phyloP scores from a whole-genome alignment of 139 green algal species.

The Coelastrella sp. region DNA sequence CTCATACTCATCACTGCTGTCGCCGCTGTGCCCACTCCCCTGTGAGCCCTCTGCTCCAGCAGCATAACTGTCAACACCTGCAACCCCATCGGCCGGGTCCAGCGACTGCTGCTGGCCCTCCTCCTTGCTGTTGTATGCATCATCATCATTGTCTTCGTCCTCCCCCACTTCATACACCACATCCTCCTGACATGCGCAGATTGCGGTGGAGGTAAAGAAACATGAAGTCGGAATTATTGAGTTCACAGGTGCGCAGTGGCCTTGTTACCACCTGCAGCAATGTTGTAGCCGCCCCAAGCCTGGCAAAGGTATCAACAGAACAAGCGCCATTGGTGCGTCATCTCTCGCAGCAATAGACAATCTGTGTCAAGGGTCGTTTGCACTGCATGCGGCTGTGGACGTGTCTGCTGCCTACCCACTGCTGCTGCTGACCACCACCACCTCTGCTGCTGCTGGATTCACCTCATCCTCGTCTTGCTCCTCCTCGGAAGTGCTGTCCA shows the following conservation, averaged over 20 bases:
- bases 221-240: too few species aligned
- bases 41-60: slow-evolving; percentile 19
- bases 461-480: slow-evolving; percentile 44
- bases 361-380: too few species aligned
- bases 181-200: slow-evolving; percentile 16
- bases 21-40: neutral
- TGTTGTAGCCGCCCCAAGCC: too few species aligned
- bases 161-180: slow-evolving; percentile 7
- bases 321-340: too few species aligned
- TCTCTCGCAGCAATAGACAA: too few species aligned
- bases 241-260: too few species aligned
- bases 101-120: slow-evolving; percentile 41
- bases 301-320: too few species aligned
- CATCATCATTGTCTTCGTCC: slow-evolving; percentile 38
- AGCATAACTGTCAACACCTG: neutral
- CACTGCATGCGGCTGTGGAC: neutral
- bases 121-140: slow-evolving; percentile 13
- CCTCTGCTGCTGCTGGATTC: neutral
- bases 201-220: too few species aligned
- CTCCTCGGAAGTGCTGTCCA: slow-evolving; percentile 49
- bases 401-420: neutral
- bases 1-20: slow-evolving; percentile 53
- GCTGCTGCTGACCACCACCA: neutral
- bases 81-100: slow-evolving; percentile 28
- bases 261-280: too few species aligned